Conservation (phyloP, 345 rosid genomes). For the Populus simonii region DNA sequence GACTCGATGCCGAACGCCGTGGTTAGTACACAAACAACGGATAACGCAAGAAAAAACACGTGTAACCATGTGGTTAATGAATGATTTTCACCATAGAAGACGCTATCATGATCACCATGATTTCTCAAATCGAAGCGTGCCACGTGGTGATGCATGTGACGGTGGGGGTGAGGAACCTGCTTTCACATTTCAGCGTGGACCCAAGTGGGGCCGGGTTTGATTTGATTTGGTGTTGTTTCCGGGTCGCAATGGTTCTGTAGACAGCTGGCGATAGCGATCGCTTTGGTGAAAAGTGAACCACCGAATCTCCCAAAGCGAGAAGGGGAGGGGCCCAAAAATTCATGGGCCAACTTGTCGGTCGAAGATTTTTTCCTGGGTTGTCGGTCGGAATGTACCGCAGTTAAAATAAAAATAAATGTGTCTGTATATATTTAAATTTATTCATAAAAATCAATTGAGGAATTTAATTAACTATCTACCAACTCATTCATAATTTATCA, state of each 20-base stretch:
- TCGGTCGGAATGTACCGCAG: too few species aligned
- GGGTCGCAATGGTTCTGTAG: background rate
- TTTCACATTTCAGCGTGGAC: background rate
- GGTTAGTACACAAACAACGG: too few species aligned
- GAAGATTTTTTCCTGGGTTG: background rate
- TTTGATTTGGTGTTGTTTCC: background rate
- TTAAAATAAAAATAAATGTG: too few species aligned
- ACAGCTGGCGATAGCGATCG: slow-evolving; percentile 37
- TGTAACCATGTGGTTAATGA: too few species aligned
- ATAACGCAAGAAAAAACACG: too few species aligned
- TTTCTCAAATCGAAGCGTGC: slow-evolving; percentile 1
- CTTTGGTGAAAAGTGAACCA: slow-evolving; percentile 36
- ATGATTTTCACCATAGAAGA: background rate
- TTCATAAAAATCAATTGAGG: too few species aligned
- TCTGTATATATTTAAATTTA: too few species aligned
- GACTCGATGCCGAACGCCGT: too few species aligned
- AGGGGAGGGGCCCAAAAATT: background rate
- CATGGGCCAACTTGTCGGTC: background rate
- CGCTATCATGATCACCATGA: slow-evolving; percentile 1
- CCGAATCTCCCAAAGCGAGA: slow-evolving; percentile 3
- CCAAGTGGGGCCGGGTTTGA: background rate
- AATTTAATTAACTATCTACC: too few species aligned
- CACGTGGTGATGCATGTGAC: slow-evolving; percentile 29
- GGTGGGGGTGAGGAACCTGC: slow-evolving; percentile 12
- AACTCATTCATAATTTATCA: too few species aligned